These are phyloP conservation scores for Podospora bellae-mahoneyi DNA, from an alignment of 495 filamentous ascomycete species.

Conservation along the genomic window DNA sequence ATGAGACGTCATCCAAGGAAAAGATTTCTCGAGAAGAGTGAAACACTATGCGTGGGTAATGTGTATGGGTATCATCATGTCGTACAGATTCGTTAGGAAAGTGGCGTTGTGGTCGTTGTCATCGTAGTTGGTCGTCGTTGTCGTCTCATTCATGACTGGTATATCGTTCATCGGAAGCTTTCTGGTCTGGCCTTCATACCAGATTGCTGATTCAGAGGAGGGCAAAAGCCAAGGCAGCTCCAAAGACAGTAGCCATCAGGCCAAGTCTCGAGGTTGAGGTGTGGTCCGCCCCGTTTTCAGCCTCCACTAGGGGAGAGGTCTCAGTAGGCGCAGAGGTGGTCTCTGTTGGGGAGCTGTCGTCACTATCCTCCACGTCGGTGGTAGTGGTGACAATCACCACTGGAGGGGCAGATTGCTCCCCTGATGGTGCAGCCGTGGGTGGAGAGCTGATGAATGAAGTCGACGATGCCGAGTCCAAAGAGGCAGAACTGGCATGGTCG, in stretches of 20 bases:
- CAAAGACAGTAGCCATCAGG: neutral
- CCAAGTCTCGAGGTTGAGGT: neutral
- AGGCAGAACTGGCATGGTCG: neutral
- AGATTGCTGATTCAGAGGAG: neutral
- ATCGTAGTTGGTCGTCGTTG: neutral
- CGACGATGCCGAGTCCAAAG: neutral
- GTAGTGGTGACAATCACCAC: neutral
- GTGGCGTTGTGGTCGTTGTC: neutral
- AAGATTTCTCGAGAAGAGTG: neutral
- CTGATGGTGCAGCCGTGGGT: neutral
- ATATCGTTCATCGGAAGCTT: neutral
- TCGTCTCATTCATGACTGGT: neutral
- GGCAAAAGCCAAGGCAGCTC: constrained; percentile 8
- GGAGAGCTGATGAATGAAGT: neutral
- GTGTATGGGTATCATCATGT: neutral
- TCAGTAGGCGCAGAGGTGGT: neutral
- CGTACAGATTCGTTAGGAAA: neutral
- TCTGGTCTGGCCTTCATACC: neutral
- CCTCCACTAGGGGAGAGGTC: neutral
- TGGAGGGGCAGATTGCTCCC: neutral
- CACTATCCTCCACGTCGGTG: neutral
- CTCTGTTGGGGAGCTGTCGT: neutral
- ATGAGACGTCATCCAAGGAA: neutral
- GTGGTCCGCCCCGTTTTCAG: constrained; percentile 7
- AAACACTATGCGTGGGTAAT: neutral